A percentile compares a stretch with the other conserved stretches of the same genome.
phyloP scores from a whole-genome alignment of 2,329 filamentous ascomycete species.

The Nemania diffusa region DNA sequence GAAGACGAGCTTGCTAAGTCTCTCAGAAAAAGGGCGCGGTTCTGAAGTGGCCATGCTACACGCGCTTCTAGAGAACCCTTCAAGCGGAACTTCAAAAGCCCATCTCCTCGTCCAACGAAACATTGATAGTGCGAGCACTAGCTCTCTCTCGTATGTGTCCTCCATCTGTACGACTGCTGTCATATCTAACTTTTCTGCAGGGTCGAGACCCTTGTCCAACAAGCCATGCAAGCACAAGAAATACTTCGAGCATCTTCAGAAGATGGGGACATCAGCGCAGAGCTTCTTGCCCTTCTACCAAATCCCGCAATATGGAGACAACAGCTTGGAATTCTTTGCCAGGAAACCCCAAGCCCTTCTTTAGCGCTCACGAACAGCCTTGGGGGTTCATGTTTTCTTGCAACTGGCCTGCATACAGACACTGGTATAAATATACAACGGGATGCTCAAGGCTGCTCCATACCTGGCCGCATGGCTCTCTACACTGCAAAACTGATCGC shows the following conservation, averaged over 20 bases:
- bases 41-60: conserved; percentile 57
- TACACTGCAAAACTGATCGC: conserved; percentile 72
- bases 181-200: conserved; percentile 48
- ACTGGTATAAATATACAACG: conserved; percentile 51
- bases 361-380: conserved; percentile 79
- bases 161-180: background rate
- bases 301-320: conserved; percentile 71
- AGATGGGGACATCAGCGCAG: conserved; percentile 42
- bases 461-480: conserved; percentile 78
- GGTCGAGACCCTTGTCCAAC: conserved; percentile 64
- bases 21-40: conserved; percentile 61
- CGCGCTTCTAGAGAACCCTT: conserved; percentile 57
- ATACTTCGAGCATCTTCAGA: conserved; percentile 50
- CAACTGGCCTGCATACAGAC: conserved; percentile 51
- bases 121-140: conserved; percentile 59
- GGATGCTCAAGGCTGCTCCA: conserved; percentile 76
- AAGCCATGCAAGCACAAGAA: conserved; percentile 55
- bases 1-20: conserved; percentile 62
- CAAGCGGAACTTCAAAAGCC: conserved; percentile 56
- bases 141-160: conserved; percentile 61
- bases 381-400: conserved; percentile 75
- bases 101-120: conserved; percentile 65
- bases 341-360: conserved; percentile 65
- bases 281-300: conserved; percentile 65
- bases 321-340: conserved; percentile 67